Conservation (phyloP, 345 rosid species). For the Litchi chinensis region DNA sequence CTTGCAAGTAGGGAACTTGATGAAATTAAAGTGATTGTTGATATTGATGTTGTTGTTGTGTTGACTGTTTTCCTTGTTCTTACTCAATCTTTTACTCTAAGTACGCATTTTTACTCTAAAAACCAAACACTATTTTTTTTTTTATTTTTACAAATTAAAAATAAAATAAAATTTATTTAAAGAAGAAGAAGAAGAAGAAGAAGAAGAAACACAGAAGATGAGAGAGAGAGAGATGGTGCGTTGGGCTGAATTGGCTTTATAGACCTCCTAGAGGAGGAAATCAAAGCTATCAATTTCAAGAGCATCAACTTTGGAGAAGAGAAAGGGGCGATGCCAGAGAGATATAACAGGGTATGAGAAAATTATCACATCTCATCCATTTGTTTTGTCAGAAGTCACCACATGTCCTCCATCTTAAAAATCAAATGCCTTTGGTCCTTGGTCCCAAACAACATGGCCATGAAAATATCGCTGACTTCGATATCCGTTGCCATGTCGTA, state of each 20-base stretch:
- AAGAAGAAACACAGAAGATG: not conserved
- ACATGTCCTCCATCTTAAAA: constrained; percentile 79
- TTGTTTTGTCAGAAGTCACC: constrained; percentile 76
- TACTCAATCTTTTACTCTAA: constrained; percentile 62
- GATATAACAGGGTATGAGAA: constrained; percentile 84
- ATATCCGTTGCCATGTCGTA: constrained; percentile 93
- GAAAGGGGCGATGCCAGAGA: constrained; percentile 81
- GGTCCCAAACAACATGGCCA: constrained; percentile 84
- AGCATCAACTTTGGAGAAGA: constrained; percentile 94
- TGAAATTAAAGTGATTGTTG: constrained; percentile 25
- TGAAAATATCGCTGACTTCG: constrained; percentile 83
- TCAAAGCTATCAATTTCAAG: constrained; percentile 83
- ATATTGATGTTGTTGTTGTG: constrained; percentile 10
- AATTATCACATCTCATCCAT: constrained; percentile 62
- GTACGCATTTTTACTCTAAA: constrained; percentile 50
- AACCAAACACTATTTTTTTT: not conserved
- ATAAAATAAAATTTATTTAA: not conserved
- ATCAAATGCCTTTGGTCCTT: constrained; percentile 69
- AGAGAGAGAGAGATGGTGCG: not conserved
- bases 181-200: not conserved
- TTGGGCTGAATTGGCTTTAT: constrained; percentile 89
- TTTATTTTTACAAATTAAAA: not conserved
- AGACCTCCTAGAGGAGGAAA: constrained; percentile 85
- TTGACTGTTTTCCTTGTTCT: constrained; percentile 53
- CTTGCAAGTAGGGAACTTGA: constrained; percentile 27